A percentile compares a stretch with the other conserved stretches of the same genome.
These are phyloP conservation scores for Elasticomyces elasticus DNA, from an alignment of 495 filamentous ascomycete genomes.

Conservation along the genomic window DNA sequence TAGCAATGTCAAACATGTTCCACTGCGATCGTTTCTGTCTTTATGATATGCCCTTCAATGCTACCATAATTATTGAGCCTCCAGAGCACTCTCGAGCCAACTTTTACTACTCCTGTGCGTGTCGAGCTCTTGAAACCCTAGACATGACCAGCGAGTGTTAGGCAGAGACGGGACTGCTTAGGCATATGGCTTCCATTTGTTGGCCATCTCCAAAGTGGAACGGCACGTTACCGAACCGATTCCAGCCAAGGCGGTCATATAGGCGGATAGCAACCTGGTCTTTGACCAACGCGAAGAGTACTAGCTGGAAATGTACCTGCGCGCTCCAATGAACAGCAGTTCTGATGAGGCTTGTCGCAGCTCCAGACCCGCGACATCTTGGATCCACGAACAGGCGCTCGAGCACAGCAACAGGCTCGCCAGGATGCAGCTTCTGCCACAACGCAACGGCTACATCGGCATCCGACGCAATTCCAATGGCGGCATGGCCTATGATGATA, in stretches of 20 bases:
- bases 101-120: too few relatives aligned
- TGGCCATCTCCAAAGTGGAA: slow-evolving; percentile 3
- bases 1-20: too few relatives aligned
- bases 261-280: slow-evolving; percentile 6
- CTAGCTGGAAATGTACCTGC: background rate
- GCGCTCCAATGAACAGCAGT: background rate
- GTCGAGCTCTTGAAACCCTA: too few relatives aligned
- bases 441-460: slow-evolving; percentile 1
- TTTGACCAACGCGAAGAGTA: slow-evolving; percentile 7
- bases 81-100: too few relatives aligned
- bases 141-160: too few relatives aligned
- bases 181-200: slow-evolving; percentile 10
- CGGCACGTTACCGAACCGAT: background rate
- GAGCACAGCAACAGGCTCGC: slow-evolving; percentile 1
- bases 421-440: background rate
- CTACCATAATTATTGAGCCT: too few relatives aligned
- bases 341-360: background rate
- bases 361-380: background rate
- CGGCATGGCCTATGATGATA: slow-evolving; percentile 4
- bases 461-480: background rate
- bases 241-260: slow-evolving; percentile 6
- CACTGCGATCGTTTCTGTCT: too few relatives aligned
- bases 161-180: background rate
- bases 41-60: too few relatives aligned
- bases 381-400: slow-evolving; percentile 8